Percentiles rank a stretch among this genome's conserved stretches.
Evolutionary conservation across 441 rosid genomes (phyloP).

Genomic region (Mallotus repandus): DNA sequence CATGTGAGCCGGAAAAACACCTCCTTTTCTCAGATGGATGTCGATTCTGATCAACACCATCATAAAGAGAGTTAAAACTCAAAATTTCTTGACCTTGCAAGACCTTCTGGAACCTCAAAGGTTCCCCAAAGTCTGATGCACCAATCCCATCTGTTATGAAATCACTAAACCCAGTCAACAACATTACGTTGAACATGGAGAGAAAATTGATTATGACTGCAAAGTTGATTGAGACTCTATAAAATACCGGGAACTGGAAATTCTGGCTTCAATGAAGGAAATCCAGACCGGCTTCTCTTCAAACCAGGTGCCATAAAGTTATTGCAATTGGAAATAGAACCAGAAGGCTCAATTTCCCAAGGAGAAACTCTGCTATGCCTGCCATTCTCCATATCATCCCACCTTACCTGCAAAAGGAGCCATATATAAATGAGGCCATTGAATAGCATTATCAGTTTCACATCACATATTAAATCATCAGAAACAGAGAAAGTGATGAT

Average conservation of each 20-base stretch:
- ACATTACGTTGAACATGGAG: background rate
- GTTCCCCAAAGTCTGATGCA: conserved; percentile 81
- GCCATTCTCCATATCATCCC: conserved; percentile 67
- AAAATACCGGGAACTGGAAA: conserved; percentile 67
- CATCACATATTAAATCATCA: background rate
- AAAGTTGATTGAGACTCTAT: background rate
- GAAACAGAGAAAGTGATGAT: background rate
- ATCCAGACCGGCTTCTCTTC: conserved; percentile 78
- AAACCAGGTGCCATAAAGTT: conserved; percentile 56
- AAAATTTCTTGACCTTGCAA: conserved; percentile 99
- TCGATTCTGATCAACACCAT: conserved; percentile 49
- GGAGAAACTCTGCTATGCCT: conserved; percentile 81
- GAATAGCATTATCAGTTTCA: background rate
- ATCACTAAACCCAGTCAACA: conserved; percentile 5
- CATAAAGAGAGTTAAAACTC: conserved; percentile 54
- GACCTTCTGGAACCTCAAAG: conserved; percentile 94
- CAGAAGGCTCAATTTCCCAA: conserved; percentile 86
- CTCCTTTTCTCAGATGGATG: conserved; percentile 39
- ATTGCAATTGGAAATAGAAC: conserved; percentile 52
- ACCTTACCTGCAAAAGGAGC: conserved; percentile 61
- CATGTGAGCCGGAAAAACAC: conserved; percentile 37
- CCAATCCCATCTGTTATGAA: conserved; percentile 60
- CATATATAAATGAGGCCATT: background rate
- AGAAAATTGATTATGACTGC: background rate
- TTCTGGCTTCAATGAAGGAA: conserved; percentile 65